Evolutionary conservation across 2,329 filamentous ascomycete species (phyloP), one percentile per base, ranked within the genome.

Genomic region (Monosporascus sp.): DNA sequence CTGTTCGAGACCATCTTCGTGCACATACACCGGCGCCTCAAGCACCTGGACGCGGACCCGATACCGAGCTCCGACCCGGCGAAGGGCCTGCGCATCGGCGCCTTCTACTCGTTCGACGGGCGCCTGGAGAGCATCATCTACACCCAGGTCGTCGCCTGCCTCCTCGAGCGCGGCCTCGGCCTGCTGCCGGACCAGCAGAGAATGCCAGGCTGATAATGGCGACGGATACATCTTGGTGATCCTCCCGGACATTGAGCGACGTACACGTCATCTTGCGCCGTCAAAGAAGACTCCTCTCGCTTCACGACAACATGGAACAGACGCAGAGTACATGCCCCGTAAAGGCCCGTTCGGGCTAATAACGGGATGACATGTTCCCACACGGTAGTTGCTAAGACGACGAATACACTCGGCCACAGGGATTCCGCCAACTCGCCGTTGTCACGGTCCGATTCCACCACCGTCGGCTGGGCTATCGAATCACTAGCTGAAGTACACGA

Each of bases 81-180:
- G 39, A 60, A 58, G 41, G 57, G 57, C 2, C 17, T 61, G 5
- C 57, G 54, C 31, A 48, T 61, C 47, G 59, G 59, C 37, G 47
- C 47, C 3, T 58, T 61, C 42, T 58, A 56, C 50, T 54, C 56
- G 24, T 54, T 47, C 39, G 54, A 58, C 49, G 57, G 55, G n/a
- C 45, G 59, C 9, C 31, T 61, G 14, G 46, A 53, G 36, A 53
- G 55, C 38, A 52, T 59, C 53, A 54, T 59, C 48, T 59, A 54
- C 39, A 51, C 52, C 52, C 57, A 59, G 36, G 51, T 56, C 1
- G 54, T 59, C 18, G 39, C 53, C 17, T 57, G 59, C 17, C 58
- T 58, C 49, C 50, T 56, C 2, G 57, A 61, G 38, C 52, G 57
- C 8, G 57, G 51, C 5, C 49, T 61, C 14, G 51, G 57, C 17